phyloP scores from a whole-genome alignment of 768 basidiomycete species.

The Tubosaeta sp. region DNA sequence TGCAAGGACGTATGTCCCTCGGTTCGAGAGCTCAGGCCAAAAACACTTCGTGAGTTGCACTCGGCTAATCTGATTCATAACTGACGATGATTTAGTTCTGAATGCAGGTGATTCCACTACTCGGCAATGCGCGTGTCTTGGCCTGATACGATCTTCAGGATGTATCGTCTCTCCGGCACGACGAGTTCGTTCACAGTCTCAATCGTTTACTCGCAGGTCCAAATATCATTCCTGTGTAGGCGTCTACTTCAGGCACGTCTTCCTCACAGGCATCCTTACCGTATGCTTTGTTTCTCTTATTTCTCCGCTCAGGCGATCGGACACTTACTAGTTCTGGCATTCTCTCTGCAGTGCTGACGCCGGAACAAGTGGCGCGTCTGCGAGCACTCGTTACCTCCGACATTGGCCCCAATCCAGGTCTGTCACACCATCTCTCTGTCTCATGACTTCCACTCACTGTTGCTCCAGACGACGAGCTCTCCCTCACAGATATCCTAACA shows the following conservation, averaged over 20 bases:
- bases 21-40: constrained; percentile 87
- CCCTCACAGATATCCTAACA: constrained; percentile 73
- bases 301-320: neutral
- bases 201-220: constrained; percentile 61
- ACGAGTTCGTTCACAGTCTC: constrained; percentile 44
- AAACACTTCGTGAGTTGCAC: constrained; percentile 76
- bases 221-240: constrained; percentile 53
- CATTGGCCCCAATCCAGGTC: constrained; percentile 15
- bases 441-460: neutral
- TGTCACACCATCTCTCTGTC: neutral
- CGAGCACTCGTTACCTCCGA: constrained; percentile 47
- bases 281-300: constrained; percentile 9
- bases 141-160: too few relatives aligned
- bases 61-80: too few relatives aligned
- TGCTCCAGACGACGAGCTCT: constrained; percentile 41
- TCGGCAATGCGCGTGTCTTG: too few relatives aligned
- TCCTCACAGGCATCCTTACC: constrained; percentile 31
- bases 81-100: too few relatives aligned
- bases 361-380: constrained; percentile 66
- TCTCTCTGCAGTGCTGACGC: constrained; percentile 31
- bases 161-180: constrained; percentile 59
- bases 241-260: too few relatives aligned
- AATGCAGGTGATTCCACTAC: too few relatives aligned
- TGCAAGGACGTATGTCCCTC: constrained; percentile 81
- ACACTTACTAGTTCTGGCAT: constrained; percentile 11